These are phyloP conservation scores for Pulicaria dysenterica DNA, from an alignment of 129 eudicot species.

Conservation along the genomic window DNA sequence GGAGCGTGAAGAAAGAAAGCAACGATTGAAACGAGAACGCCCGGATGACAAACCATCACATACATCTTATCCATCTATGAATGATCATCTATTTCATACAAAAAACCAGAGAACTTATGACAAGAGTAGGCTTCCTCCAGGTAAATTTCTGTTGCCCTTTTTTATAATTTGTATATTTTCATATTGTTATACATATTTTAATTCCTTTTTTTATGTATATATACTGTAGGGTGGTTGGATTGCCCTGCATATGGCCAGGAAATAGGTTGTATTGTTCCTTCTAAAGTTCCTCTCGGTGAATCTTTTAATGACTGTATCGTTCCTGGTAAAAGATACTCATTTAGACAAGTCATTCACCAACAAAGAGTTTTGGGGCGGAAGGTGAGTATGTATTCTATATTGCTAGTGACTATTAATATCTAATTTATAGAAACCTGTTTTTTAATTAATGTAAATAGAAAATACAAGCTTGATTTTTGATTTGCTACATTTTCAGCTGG, in stretches of 20 bases:
- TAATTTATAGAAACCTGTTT: neutral
- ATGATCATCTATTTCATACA: slow-evolving; percentile 53
- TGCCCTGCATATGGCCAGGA: slow-evolving; percentile 90
- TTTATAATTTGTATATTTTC: slow-evolving; percentile 1
- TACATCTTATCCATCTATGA: slow-evolving; percentile 46
- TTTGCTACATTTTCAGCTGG: slow-evolving; percentile 63
- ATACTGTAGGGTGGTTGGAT: slow-evolving; percentile 87
- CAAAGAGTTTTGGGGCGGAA: slow-evolving; percentile 79
- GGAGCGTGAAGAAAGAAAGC: slow-evolving; percentile 98
- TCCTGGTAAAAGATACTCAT: slow-evolving; percentile 98
- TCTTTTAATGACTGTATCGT: slow-evolving; percentile 69
- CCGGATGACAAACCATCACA: slow-evolving; percentile 74
- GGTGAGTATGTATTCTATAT: slow-evolving; percentile 40
- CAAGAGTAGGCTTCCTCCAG: slow-evolving; percentile 84
- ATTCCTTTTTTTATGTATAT: neutral
- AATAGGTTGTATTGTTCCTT: slow-evolving; percentile 77
- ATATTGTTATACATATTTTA: neutral
- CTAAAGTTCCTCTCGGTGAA: slow-evolving; percentile 97
- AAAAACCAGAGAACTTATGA: slow-evolving; percentile 69
- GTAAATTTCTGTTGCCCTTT: slow-evolving; percentile 35
- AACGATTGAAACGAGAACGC: slow-evolving; percentile 72
- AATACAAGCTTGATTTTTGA: neutral
- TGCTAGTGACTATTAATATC: no score
- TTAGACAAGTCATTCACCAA: slow-evolving; percentile 90
- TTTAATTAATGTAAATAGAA: neutral